These are phyloP conservation scores for Zymoseptoria passerinii DNA, from an alignment of 2,329 filamentous ascomycete genomes.

Conservation along the genomic window DNA sequence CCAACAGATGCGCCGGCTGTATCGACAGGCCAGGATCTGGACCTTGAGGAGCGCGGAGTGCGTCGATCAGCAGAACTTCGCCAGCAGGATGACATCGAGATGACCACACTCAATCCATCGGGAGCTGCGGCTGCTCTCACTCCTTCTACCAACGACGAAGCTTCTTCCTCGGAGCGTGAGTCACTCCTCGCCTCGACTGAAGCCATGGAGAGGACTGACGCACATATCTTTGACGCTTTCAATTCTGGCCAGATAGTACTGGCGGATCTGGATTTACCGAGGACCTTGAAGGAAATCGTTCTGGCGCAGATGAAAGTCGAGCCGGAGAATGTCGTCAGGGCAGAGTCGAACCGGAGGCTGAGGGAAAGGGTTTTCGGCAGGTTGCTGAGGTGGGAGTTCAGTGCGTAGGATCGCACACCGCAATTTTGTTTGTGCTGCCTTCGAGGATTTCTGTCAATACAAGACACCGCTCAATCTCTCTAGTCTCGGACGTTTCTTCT, in stretches of 20 bases:
- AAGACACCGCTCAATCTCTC: too few relatives aligned
- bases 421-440: too few relatives aligned
- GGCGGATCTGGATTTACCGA: conserved; percentile 36
- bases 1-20: conserved; percentile 8
- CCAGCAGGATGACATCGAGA: conserved; percentile 33
- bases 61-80: conserved; percentile 32
- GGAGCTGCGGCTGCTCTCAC: conserved; percentile 6
- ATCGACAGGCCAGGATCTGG: conserved; percentile 42
- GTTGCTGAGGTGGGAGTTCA: conserved; percentile 5
- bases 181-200: conserved; percentile 12
- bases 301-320: background rate
- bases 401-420: background rate
- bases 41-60: conserved; percentile 52
- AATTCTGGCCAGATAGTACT: conserved; percentile 41
- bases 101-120: conserved; percentile 30
- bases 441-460: too few relatives aligned
- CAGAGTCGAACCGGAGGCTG: conserved; percentile 8
- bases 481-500: background rate
- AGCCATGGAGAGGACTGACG: conserved; percentile 21
- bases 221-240: conserved; percentile 37
- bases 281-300: conserved; percentile 33
- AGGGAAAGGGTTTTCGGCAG: conserved; percentile 9
- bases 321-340: background rate
- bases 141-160: conserved; percentile 6
- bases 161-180: conserved; percentile 10